Conservation (phyloP, 2,329 filamentous ascomycete genomes). For the Hymenoscyphus infarciens region DNA sequence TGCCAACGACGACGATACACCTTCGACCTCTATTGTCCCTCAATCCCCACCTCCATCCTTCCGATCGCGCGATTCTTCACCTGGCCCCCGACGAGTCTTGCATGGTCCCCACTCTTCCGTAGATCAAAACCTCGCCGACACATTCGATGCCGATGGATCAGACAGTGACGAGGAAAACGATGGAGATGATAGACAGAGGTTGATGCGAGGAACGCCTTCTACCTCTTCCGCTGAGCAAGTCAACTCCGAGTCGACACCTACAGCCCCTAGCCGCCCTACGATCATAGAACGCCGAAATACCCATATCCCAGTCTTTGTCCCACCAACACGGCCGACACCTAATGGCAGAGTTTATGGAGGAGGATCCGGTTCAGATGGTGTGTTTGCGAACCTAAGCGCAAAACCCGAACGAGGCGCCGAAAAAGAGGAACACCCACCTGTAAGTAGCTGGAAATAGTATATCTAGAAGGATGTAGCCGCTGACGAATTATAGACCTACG, state of each 20-base stretch:
- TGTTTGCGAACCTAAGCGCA: slow-evolving; percentile 91
- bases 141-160: slow-evolving; percentile 81
- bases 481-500: slow-evolving; percentile 68
- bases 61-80: slow-evolving; percentile 76
- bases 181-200: slow-evolving; percentile 76
- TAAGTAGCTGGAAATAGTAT: slow-evolving; percentile 48
- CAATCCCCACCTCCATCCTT: slow-evolving; percentile 76
- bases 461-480: slow-evolving; percentile 6
- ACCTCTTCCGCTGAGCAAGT: slow-evolving; percentile 30
- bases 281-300: slow-evolving; percentile 29
- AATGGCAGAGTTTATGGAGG: slow-evolving; percentile 60
- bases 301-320: slow-evolving; percentile 29
- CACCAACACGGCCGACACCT: slow-evolving; percentile 24
- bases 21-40: slow-evolving; percentile 34
- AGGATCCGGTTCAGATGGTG: slow-evolving; percentile 81
- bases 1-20: slow-evolving; percentile 52
- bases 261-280: slow-evolving; percentile 21
- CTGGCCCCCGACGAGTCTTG: slow-evolving; percentile 43
- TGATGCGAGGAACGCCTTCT: slow-evolving; percentile 64
- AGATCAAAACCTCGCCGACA: slow-evolving; percentile 82
- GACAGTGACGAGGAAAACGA: slow-evolving; percentile 69
- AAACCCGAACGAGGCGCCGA: slow-evolving; percentile 79
- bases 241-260: slow-evolving; percentile 33
- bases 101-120: slow-evolving; percentile 45
- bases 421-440: slow-evolving; percentile 87